Evolutionary conservation across 2,329 filamentous ascomycete genomes (phyloP).

Genomic region (Cladosporium sp.): DNA sequence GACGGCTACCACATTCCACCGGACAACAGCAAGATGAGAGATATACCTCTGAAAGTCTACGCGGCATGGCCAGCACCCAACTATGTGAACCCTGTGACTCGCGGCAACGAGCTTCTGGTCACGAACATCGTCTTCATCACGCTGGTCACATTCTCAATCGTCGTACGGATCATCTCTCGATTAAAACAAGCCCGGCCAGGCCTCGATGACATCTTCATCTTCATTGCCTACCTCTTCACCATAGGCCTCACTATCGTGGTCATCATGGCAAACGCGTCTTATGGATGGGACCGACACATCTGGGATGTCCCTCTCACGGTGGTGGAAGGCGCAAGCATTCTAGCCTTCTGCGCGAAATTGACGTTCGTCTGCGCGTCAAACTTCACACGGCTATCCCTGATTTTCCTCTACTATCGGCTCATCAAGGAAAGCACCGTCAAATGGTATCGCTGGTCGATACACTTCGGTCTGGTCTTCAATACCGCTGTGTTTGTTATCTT

Average conservation of each 20-base stretch:
- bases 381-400: conserved; percentile 42
- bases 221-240: conserved; percentile 37
- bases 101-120: conserved; percentile 37
- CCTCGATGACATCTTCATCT: conserved; percentile 39
- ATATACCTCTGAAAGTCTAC: conserved; percentile 29
- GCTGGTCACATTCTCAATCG: conserved; percentile 34
- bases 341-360: conserved; percentile 41
- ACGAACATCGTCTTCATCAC: conserved; percentile 37
- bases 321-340: conserved; percentile 29
- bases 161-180: conserved; percentile 38
- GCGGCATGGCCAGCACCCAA: conserved; percentile 38
- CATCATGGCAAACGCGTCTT: conserved; percentile 38
- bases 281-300: conserved; percentile 42
- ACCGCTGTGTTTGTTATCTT: conserved; percentile 37
- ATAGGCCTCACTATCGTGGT: conserved; percentile 36
- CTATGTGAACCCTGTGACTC: conserved; percentile 38
- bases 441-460: conserved; percentile 39
- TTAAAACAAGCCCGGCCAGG: conserved; percentile 40
- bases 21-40: conserved; percentile 1
- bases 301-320: conserved; percentile 36
- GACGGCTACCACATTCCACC: neutral
- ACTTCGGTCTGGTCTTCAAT: conserved; percentile 35
- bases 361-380: conserved; percentile 40
- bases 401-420: conserved; percentile 45
- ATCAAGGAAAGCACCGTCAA: conserved; percentile 37